A percentile compares a stretch with the other conserved stretches of the same genome.
Conservation (phyloP, 176 grass and related monocot genomes). For the Aegilops longissima region DNA sequence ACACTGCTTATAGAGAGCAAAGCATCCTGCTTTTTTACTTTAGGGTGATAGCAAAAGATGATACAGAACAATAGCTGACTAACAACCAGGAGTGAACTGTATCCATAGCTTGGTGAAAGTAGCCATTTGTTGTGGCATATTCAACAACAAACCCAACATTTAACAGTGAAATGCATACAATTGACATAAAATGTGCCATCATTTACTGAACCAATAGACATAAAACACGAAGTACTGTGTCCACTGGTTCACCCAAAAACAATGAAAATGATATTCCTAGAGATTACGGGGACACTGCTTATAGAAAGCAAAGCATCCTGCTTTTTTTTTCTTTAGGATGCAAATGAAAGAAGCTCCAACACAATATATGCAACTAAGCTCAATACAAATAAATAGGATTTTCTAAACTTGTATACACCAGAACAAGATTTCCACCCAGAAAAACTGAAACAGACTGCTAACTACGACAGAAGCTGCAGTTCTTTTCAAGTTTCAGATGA, state of each 20-base stretch:
- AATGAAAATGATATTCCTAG: slow-evolving; percentile 43
- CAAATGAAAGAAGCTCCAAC: not conserved
- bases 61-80: not conserved
- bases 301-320: slow-evolving; percentile 34
- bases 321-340: slow-evolving; percentile 36
- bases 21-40: slow-evolving; percentile 54
- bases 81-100: not conserved
- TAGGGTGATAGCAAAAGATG: not conserved
- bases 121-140: too few relatives aligned
- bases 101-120: not conserved
- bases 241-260: slow-evolving; percentile 64
- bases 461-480: not conserved
- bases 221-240: slow-evolving; percentile 27
- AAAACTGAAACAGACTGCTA: not conserved
- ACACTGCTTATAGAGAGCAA: slow-evolving; percentile 12
- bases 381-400: too few relatives aligned
- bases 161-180: not conserved
- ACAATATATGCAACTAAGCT: too few relatives aligned
- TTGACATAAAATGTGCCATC: slow-evolving; percentile 33
- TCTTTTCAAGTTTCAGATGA: not conserved
- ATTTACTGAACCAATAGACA: slow-evolving; percentile 64
- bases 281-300: slow-evolving; percentile 48
- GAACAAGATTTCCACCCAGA: too few relatives aligned
- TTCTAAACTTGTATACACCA: too few relatives aligned
- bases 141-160: not conserved